Evolutionary conservation across 768 basidiomycete species (phyloP).

Genomic region (Mycena olivaceomarginata): DNA sequence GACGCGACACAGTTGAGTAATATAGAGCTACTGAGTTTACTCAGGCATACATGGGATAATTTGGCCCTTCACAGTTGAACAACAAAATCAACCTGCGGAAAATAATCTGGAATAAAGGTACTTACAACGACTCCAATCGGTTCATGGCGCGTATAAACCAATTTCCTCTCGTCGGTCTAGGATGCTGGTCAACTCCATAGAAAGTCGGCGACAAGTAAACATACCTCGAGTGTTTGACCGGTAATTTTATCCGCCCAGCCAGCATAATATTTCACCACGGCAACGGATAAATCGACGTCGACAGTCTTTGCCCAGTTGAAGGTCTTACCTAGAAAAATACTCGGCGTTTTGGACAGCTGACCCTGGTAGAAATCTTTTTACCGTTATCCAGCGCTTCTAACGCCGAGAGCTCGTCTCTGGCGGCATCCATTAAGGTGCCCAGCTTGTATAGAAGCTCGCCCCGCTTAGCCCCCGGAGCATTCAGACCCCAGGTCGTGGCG

Average conservation of each 20-base stretch:
- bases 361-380: slow-evolving; percentile 39
- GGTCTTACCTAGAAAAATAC: slow-evolving; percentile 52
- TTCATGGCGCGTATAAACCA: slow-evolving; percentile 79
- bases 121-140: slow-evolving; percentile 70
- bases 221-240: slow-evolving; percentile 69
- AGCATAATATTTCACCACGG: slow-evolving; percentile 71
- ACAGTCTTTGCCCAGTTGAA: slow-evolving; percentile 47
- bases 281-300: slow-evolving; percentile 55
- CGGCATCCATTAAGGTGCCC: slow-evolving; percentile 69
- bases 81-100: neutral
- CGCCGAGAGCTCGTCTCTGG: slow-evolving; percentile 67
- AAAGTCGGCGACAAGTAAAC: neutral
- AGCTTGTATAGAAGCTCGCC: slow-evolving; percentile 67
- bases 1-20: slow-evolving; percentile 42
- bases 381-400: slow-evolving; percentile 72
- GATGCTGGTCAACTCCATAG: neutral
- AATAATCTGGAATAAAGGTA: neutral
- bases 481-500: slow-evolving; percentile 68
- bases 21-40: neutral
- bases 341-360: neutral
- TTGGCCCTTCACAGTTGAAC: slow-evolving; percentile 45
- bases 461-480: slow-evolving; percentile 62
- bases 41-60: slow-evolving; percentile 51
- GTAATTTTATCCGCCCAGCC: slow-evolving; percentile 78
- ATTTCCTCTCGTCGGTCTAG: slow-evolving; percentile 65